Base-by-base conservation (phyloP, 2,329 filamentous ascomycete species). In the Nigrospora oryzae region DNA sequence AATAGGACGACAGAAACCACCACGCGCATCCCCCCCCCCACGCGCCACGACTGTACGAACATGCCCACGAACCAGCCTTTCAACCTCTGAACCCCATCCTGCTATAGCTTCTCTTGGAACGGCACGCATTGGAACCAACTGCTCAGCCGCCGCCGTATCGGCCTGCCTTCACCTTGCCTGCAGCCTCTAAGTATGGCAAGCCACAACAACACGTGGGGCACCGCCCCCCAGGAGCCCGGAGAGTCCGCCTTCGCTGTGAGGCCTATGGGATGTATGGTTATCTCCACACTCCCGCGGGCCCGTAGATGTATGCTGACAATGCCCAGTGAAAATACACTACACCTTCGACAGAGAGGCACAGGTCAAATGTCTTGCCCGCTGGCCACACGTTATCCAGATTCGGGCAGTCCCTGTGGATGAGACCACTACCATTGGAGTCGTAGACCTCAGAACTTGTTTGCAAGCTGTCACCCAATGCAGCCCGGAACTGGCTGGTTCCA, bases 261-360 rank as follows among this genome's bases (percentile, higher is more conserved):
- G 57, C 69, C 73, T 36, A 84, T 87, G 80, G 81, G 81, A 66
- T 73, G 82, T 86, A 79, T 63, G 81, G 69, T 46, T 41, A 46
- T 38, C 52, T 44, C 17, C 30, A n/a, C 33, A 30, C 40, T 23
- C 31, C 39, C 17, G 10, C 11, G 16, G 23, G 31, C 15, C 32
- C 34, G 39, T 31, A n/a, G 30, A 31, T 34, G 23, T 41, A 28
- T 41, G 39, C 39, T 41, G 39, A 41, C 31, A n/a, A 41, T 34
- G 31, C 34, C 11, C 64, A 95, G 90, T 97, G 65, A 97, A 97
- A 74, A 86, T 97, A 41, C 83, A 95, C 49, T 98, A 97, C 67
- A 95, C 89, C 31, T 96, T 97, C 67, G 90, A 97, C 63, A 83
- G 84, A 60, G 84, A 91, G 53, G 84, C 81, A 67, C 89, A 89